A percentile compares a stretch with the other conserved stretches of the same genome.
Conservation (phyloP, 2,329 filamentous ascomycete genomes). For the Fusarium coicis region DNA sequence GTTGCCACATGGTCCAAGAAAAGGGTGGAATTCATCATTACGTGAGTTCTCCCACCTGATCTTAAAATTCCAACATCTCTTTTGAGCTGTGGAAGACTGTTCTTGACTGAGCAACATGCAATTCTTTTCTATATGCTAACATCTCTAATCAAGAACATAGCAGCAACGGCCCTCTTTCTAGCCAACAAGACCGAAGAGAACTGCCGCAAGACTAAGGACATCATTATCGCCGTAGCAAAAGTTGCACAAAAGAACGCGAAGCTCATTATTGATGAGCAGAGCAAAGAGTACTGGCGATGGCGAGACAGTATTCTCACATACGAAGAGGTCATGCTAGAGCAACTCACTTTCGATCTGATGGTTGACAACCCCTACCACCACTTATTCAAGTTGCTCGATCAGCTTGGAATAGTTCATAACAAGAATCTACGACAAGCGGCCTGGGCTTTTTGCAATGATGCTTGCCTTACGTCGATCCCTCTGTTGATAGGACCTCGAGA, state of each 20-base stretch:
- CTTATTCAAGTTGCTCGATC: slow-evolving; percentile 82
- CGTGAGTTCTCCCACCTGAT: slow-evolving; percentile 60
- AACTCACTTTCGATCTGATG: slow-evolving; percentile 92
- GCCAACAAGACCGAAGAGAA: slow-evolving; percentile 98
- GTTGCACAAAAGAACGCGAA: slow-evolving; percentile 95
- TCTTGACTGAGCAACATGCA: not conserved
- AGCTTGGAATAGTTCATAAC: slow-evolving; percentile 79
- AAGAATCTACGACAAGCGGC: slow-evolving; percentile 85
- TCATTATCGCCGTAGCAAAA: slow-evolving; percentile 92
- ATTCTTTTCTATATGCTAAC: slow-evolving; percentile 24
- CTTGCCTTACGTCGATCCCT: slow-evolving; percentile 84
- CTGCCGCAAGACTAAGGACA: slow-evolving; percentile 92
- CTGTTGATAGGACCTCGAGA: slow-evolving; percentile 82
- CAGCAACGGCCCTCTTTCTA: slow-evolving; percentile 89
- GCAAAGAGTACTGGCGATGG: slow-evolving; percentile 99
- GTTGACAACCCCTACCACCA: slow-evolving; percentile 88
- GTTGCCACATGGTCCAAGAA: slow-evolving; percentile 80
- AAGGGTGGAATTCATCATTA: slow-evolving; percentile 89
- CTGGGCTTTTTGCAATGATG: slow-evolving; percentile 95
- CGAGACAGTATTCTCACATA: slow-evolving; percentile 91
- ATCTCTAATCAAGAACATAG: slow-evolving; percentile 70
- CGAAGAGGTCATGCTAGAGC: slow-evolving; percentile 92
- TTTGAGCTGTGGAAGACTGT: not conserved
- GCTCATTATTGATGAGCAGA: slow-evolving; percentile 93
- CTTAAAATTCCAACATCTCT: not conserved